These are phyloP conservation scores for Eimeria praecox DNA, from an alignment of 169 alveolate genomes.

Conservation along the genomic window DNA sequence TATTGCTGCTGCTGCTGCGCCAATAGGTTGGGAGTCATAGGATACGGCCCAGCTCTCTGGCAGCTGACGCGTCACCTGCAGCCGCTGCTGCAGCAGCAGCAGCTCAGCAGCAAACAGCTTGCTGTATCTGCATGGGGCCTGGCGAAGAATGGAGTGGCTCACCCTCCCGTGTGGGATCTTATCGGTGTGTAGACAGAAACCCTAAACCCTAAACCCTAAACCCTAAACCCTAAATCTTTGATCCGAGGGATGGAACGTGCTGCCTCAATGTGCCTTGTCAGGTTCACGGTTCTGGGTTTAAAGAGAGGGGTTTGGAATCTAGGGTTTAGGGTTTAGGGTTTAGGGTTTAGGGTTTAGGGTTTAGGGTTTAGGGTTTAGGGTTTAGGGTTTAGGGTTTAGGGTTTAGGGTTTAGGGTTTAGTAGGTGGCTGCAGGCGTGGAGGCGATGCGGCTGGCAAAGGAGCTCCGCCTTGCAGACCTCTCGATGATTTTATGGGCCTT, in stretches of 20 bases:
- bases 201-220: not conserved
- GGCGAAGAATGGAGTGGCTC: slow-evolving; percentile 41
- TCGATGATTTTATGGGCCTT: slow-evolving; percentile 76
- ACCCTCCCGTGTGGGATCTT: slow-evolving; percentile 41
- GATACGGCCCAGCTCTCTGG: slow-evolving; percentile 78
- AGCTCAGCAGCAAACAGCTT: slow-evolving; percentile 43
- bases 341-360: not conserved
- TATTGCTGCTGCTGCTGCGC: slow-evolving; percentile 1
- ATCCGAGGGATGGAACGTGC: too few species aligned
- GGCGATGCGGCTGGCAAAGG: slow-evolving; percentile 28
- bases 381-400: not conserved
- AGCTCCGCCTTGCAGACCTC: slow-evolving; percentile 64
- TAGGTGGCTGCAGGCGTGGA: slow-evolving; percentile 17
- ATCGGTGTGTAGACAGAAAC: slow-evolving; percentile 49
- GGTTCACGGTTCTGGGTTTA: not conserved
- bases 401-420: not conserved
- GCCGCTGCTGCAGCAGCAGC: slow-evolving; percentile 69
- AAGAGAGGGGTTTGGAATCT: too few species aligned
- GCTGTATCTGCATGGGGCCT: slow-evolving; percentile 76
- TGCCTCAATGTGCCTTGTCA: not conserved
- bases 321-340: not conserved
- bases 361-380: not conserved
- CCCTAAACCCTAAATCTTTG: not conserved
- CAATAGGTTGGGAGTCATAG: slow-evolving; percentile 57
- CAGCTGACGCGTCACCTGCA: slow-evolving; percentile 37